These are phyloP conservation scores for Fusarium tricinctum DNA, from an alignment of 2,329 filamentous ascomycete species.

Conservation along the genomic window DNA sequence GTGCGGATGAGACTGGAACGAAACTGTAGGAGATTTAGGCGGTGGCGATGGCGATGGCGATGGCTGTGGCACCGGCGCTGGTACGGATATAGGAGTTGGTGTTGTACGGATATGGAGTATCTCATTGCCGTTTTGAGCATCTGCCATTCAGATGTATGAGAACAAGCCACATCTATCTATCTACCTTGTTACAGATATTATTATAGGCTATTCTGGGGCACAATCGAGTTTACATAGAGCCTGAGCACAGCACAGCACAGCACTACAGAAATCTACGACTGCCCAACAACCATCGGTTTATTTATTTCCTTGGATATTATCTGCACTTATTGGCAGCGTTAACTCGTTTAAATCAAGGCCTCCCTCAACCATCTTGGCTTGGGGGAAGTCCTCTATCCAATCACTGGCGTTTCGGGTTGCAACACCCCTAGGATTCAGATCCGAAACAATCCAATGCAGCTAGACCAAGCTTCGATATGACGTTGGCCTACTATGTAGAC, in stretches of 20 bases:
- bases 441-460: constrained; percentile 33
- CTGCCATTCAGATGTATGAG: too few relatives aligned
- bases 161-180: too few relatives aligned
- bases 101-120: not conserved
- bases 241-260: too few relatives aligned
- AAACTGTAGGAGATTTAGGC: constrained; percentile 46
- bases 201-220: too few relatives aligned
- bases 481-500: constrained; percentile 21
- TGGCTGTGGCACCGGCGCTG: not conserved
- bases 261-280: not conserved
- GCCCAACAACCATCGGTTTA: not conserved
- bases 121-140: not conserved
- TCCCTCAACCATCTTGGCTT: not conserved
- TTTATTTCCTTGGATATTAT: too few relatives aligned
- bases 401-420: constrained; percentile 34
- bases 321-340: not conserved
- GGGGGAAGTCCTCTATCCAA: constrained; percentile 31
- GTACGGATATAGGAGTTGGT: not conserved
- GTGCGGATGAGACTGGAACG: constrained; percentile 42
- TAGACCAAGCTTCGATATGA: constrained; percentile 29
- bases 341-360: not conserved
- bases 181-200: too few relatives aligned
- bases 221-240: too few relatives aligned
- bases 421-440: constrained; percentile 33
- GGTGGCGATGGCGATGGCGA: not conserved